Conservation (phyloP, 345 rosid species). For the Eutrema japonicum region DNA sequence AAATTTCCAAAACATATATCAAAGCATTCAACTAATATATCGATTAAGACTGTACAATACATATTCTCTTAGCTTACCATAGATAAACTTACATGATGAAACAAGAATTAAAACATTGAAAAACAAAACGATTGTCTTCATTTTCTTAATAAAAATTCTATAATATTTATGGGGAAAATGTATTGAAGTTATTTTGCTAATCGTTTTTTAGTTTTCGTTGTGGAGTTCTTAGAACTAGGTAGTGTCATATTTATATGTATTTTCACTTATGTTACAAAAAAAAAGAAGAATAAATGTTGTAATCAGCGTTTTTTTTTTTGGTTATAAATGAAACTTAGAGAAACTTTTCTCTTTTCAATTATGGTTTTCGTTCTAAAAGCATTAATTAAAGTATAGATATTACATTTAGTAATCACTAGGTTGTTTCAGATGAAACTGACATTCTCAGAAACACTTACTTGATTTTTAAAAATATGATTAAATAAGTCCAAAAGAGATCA, state of each 20-base stretch:
- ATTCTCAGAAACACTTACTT: no score
- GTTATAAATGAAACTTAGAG: not conserved
- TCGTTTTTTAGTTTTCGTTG: not conserved
- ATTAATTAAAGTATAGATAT: not conserved
- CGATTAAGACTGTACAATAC: not conserved
- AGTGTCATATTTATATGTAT: not conserved
- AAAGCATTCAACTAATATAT: not conserved
- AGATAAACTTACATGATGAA: not conserved
- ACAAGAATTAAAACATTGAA: not conserved
- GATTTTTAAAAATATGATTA: no score
- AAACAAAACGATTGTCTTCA: not conserved
- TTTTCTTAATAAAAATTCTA: not conserved
- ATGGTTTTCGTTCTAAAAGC: not conserved
- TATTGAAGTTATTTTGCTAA: not conserved
- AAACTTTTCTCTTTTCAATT: not conserved
- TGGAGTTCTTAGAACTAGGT: not conserved
- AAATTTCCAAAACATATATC: not conserved
- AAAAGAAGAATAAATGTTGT: not conserved
- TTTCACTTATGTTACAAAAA: not conserved
- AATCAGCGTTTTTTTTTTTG: not conserved
- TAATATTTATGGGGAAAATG: not conserved
- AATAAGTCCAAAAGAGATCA: no score
- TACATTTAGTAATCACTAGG: not conserved
- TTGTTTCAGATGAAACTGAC: no score
- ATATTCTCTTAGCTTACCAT: not conserved